Percentiles rank a stretch among this genome's conserved stretches.
These are phyloP conservation scores for Hapsidospora chrysogenum DNA, from an alignment of 495 filamentous ascomycete species.

Conservation along the genomic window DNA sequence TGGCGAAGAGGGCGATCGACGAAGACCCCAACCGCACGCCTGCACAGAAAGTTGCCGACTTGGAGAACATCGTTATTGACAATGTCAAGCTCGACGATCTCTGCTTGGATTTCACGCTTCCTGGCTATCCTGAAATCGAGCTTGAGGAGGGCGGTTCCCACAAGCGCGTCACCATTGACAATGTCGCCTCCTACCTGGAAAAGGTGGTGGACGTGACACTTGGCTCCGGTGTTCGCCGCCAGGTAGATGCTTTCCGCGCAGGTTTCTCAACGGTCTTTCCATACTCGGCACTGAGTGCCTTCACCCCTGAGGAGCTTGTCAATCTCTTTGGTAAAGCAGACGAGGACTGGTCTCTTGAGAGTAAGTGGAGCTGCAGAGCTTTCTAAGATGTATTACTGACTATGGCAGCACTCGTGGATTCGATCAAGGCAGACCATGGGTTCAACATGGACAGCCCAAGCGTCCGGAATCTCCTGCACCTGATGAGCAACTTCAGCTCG, in stretches of 20 bases:
- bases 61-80: conserved; percentile 52
- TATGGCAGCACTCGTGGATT: conserved; percentile 73
- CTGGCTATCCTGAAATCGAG: conserved; percentile 83
- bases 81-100: conserved; percentile 71
- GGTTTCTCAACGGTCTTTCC: conserved; percentile 97
- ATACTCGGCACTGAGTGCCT: conserved; percentile 79
- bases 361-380: conserved; percentile 31
- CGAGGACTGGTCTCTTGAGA: conserved; percentile 96
- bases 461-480: conserved; percentile 82
- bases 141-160: conserved; percentile 59
- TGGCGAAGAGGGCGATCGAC: conserved; percentile 66
- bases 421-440: conserved; percentile 98
- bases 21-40: conserved; percentile 44
- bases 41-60: conserved; percentile 51
- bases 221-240: conserved; percentile 67
- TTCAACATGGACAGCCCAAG: conserved; percentile 99
- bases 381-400: conserved; percentile 4
- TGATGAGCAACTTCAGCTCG: conserved; percentile 74
- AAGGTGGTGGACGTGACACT: conserved; percentile 85
- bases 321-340: conserved; percentile 89
- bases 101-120: conserved; percentile 82
- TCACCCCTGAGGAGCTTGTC: conserved; percentile 92
- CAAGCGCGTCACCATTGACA: conserved; percentile 65
- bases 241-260: conserved; percentile 77
- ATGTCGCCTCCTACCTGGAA: conserved; percentile 75